Percentiles rank a stretch among this genome's conserved stretches.
phyloP scores from a whole-genome alignment of 1,139 yeast species.

The Candida sp. region DNA sequence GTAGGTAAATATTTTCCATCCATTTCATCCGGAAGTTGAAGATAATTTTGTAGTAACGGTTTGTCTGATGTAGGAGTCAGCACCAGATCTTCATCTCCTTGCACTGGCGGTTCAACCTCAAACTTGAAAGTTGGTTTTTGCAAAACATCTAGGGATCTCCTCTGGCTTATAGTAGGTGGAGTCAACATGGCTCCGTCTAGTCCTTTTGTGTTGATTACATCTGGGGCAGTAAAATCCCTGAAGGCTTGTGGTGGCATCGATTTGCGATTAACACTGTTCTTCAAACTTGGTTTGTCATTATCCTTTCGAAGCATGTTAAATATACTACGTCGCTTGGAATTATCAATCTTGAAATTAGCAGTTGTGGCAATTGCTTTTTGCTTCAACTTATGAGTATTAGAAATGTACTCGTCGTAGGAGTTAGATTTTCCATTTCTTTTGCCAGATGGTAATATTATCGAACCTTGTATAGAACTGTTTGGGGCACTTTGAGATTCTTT shows the following conservation, averaged over 20 bases:
- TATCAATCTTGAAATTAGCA: constrained; percentile 7
- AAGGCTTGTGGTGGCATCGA: background rate
- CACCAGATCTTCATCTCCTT: background rate
- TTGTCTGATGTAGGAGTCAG: background rate
- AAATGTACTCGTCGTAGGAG: constrained; percentile 9
- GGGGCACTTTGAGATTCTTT: constrained; percentile 2
- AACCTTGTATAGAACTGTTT: background rate
- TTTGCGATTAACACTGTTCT: background rate
- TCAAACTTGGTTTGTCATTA: constrained; percentile 16
- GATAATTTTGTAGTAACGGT: background rate
- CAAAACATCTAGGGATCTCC: background rate
- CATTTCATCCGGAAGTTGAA: constrained; percentile 4
- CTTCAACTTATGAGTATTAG: constrained; percentile 3
- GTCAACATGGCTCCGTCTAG: background rate
- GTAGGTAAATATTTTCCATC: constrained; percentile 32
- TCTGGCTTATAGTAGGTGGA: background rate
- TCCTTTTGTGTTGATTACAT: background rate
- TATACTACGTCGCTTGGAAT: constrained; percentile 30
- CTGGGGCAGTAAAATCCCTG: background rate
- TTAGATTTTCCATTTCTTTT: constrained; percentile 2
- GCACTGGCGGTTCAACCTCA: background rate
- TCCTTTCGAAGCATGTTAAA: constrained; percentile 41
- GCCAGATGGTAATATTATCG: constrained; percentile 1
- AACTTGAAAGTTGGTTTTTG: background rate
- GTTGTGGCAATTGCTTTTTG: constrained; percentile 3